These are phyloP conservation scores for Tricladium varicosporioides DNA, from an alignment of 2,329 filamentous ascomycete species.

Conservation along the genomic window DNA sequence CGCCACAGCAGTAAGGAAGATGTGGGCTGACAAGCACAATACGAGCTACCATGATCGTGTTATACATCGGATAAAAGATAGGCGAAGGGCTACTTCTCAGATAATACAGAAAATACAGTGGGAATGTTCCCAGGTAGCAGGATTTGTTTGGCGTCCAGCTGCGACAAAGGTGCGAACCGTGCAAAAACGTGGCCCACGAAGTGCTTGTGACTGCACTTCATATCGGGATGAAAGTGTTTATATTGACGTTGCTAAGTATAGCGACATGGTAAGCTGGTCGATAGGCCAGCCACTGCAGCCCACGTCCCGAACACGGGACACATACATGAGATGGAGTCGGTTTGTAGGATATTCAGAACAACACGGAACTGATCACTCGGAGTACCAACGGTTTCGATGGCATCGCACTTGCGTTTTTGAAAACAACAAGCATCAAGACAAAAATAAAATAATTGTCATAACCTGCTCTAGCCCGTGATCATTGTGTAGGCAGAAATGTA, in stretches of 20 bases:
- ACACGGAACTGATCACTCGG: constrained; percentile 4
- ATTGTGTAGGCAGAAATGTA: neutral
- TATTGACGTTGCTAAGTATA: constrained; percentile 26
- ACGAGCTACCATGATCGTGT: constrained; percentile 17
- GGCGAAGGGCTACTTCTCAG: constrained; percentile 11
- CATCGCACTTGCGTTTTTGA: constrained; percentile 1
- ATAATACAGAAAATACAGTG: constrained; percentile 1
- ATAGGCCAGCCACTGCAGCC: constrained; percentile 11
- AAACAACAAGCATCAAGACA: neutral
- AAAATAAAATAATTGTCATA: neutral
- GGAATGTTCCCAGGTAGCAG: neutral
- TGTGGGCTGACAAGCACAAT: constrained; percentile 19
- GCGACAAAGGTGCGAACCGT: constrained; percentile 7
- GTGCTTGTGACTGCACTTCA: constrained; percentile 25
- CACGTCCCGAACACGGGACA: constrained; percentile 12
- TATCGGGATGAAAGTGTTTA: constrained; percentile 22
- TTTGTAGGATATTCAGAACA: neutral
- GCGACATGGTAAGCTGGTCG: constrained; percentile 21
- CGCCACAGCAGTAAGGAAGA: constrained; percentile 12
- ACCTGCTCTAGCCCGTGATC: neutral
- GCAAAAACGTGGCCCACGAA: constrained; percentile 20
- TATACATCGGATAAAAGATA: constrained; percentile 25
- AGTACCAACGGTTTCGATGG: neutral
- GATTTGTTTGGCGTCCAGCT: constrained; percentile 1
- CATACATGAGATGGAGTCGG: neutral